These are phyloP conservation scores for Vicia faba DNA, from an alignment of 306 rosid species.

Conservation along the genomic window DNA sequence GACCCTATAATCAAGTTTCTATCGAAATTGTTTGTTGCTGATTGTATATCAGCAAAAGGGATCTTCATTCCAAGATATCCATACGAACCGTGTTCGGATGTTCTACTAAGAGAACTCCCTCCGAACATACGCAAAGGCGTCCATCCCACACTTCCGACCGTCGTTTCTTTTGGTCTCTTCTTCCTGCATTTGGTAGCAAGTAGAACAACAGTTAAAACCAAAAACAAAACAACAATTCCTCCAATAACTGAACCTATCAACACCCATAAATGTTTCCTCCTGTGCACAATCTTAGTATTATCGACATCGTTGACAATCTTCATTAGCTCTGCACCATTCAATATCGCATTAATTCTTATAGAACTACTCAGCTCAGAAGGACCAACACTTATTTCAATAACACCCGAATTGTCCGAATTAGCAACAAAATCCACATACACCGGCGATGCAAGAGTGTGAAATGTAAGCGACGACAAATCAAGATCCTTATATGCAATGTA, in stretches of 20 bases:
- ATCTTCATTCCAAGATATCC: conserved; percentile 77
- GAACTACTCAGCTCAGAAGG: conserved; percentile 81
- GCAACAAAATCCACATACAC: conserved; percentile 73
- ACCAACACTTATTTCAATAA: conserved; percentile 72
- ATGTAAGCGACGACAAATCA: conserved; percentile 67
- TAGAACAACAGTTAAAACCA: conserved; percentile 48
- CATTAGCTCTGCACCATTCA: conserved; percentile 99
- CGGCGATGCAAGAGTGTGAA: conserved; percentile 74
- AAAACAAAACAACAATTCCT: conserved; percentile 51
- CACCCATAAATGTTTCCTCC: conserved; percentile 54
- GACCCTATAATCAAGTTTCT: conserved; percentile 72
- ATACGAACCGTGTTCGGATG: conserved; percentile 77
- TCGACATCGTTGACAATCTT: conserved; percentile 53
- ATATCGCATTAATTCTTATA: conserved; percentile 70
- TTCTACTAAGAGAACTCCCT: conserved; percentile 81
- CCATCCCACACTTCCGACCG: conserved; percentile 82
- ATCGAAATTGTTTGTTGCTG: conserved; percentile 83
- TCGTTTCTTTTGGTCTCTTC: conserved; percentile 58
- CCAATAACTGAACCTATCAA: conserved; percentile 65
- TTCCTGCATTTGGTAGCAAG: conserved; percentile 58
- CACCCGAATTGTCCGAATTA: conserved; percentile 60
- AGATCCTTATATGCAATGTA: conserved; percentile 73
- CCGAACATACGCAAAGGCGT: conserved; percentile 72
- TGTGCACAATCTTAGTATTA: conserved; percentile 12
- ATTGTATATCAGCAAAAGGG: conserved; percentile 74